A percentile compares a stretch with the other conserved stretches of the same genome.
Conservation (phyloP, 2,329 filamentous ascomycete species). For the Diplodia seriata region DNA sequence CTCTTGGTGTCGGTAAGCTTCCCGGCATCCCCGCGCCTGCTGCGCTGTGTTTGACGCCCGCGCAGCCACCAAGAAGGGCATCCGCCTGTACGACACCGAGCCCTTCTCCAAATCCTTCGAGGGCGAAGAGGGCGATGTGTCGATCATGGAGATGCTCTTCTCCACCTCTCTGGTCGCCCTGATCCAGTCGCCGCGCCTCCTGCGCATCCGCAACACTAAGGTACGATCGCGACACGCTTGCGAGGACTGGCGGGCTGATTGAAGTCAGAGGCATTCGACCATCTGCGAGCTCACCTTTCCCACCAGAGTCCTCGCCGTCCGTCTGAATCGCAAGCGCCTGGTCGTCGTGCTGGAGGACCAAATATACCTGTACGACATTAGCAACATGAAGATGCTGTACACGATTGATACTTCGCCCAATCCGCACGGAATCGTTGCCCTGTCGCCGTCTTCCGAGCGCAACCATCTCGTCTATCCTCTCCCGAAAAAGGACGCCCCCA, state of each 20-base stretch:
- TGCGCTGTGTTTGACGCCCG: slow-evolving; percentile 34
- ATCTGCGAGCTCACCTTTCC: slow-evolving; percentile 99
- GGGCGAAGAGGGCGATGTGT: slow-evolving; percentile 92
- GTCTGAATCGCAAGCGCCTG: slow-evolving; percentile 90
- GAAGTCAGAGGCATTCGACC: slow-evolving; percentile 70
- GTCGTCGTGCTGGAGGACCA: slow-evolving; percentile 94
- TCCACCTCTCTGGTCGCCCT: slow-evolving; percentile 95
- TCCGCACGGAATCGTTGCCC: slow-evolving; percentile 83
- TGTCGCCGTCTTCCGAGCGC: slow-evolving; percentile 93
- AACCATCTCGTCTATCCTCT: slow-evolving; percentile 95
- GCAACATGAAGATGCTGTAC: slow-evolving; percentile 94
- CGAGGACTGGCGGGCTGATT: slow-evolving; percentile 32
- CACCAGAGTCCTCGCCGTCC: slow-evolving; percentile 91
- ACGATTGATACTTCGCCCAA: slow-evolving; percentile 96
- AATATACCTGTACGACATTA: slow-evolving; percentile 98
- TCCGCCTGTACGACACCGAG: slow-evolving; percentile 95
- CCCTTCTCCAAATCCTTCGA: slow-evolving; percentile 95
- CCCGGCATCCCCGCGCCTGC: background rate
- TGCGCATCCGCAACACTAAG: slow-evolving; percentile 98
- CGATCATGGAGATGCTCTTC: slow-evolving; percentile 98
- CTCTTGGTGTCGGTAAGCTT: slow-evolving; percentile 85
- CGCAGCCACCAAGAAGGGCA: slow-evolving; percentile 86
- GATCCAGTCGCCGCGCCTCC: slow-evolving; percentile 86
- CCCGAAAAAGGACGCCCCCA: slow-evolving; percentile 66
- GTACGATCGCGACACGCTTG: slow-evolving; percentile 54